Evolutionary conservation across 805 yeast species (phyloP).

Genomic region (Saccharomycopsis oosterbeekiorum): DNA sequence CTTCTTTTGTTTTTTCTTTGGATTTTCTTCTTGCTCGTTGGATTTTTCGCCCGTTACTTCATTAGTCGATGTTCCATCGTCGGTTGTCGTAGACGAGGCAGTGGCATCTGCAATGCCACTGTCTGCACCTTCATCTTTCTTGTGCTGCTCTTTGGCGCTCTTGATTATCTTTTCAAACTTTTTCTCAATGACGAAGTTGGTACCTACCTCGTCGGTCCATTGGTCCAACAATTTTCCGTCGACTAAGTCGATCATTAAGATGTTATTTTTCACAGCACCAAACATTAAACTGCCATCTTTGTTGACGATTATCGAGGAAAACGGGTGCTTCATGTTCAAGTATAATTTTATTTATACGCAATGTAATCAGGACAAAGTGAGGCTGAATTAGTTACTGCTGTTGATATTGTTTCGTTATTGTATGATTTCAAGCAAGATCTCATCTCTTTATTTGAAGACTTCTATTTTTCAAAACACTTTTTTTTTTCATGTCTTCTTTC

Average conservation of each 20-base stretch:
- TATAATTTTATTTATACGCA: not conserved
- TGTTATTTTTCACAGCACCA: constrained; percentile 46
- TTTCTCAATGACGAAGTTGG: constrained; percentile 34
- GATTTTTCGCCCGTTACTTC: not conserved
- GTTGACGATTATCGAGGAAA: constrained; percentile 45
- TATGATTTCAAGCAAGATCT: too few relatives aligned
- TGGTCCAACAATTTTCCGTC: constrained; percentile 38
- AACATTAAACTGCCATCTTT: constrained; percentile 39
- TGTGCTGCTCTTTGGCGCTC: constrained; percentile 26
- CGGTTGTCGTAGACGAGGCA: not conserved
- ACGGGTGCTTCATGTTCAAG: constrained; percentile 53
- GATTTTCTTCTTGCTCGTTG: not conserved
- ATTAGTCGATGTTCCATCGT: not conserved
- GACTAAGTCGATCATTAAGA: constrained; percentile 40
- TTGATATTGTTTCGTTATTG: too few relatives aligned
- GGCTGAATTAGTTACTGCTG: too few relatives aligned
- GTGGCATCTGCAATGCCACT: too few relatives aligned
- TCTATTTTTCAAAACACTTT: too few relatives aligned
- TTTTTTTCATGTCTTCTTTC: too few relatives aligned
- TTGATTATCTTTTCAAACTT: constrained; percentile 36
- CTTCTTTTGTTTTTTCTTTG: constrained; percentile 24
- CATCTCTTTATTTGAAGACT: too few relatives aligned
- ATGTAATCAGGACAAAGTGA: not conserved
- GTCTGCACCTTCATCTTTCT: constrained; percentile 4
- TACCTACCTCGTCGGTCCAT: constrained; percentile 56